Conservation (phyloP, 2,329 filamentous ascomycete genomes). For the Hypoxylon sp. region DNA sequence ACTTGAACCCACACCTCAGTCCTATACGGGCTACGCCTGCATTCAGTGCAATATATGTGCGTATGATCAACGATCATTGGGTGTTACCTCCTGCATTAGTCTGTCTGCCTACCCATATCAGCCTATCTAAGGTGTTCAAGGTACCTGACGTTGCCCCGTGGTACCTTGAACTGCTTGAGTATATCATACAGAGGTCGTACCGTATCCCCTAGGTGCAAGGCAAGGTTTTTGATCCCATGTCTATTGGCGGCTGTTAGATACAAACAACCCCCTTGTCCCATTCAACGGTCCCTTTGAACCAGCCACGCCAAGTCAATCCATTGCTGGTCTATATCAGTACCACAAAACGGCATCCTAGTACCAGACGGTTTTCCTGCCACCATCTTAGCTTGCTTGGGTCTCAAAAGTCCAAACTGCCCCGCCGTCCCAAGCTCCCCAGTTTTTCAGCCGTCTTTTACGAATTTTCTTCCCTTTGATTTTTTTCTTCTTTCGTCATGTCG, state of each 20-base stretch:
- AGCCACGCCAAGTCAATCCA: conserved; percentile 34
- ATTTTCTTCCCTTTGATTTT: conserved; percentile 26
- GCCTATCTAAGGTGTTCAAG: conserved; percentile 16
- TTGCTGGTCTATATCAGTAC: conserved; percentile 5
- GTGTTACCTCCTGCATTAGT: conserved; percentile 41
- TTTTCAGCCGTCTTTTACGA: conserved; percentile 13
- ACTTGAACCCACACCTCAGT: conserved; percentile 20
- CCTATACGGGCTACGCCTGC: conserved; percentile 12
- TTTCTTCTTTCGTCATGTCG: conserved; percentile 56
- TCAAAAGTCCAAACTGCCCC: conserved; percentile 36
- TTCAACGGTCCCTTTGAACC: conserved; percentile 24
- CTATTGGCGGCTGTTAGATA: conserved; percentile 30
- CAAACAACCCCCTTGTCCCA: conserved; percentile 22
- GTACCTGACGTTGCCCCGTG: not conserved
- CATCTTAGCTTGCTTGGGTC: conserved; percentile 21
- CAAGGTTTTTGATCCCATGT: conserved; percentile 1
- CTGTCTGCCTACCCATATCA: conserved; percentile 5
- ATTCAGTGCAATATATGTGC: conserved; percentile 5
- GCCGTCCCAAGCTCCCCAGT: conserved; percentile 35
- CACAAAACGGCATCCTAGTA: conserved; percentile 18
- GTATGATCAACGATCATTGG: conserved; percentile 34
- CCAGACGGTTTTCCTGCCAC: not conserved
- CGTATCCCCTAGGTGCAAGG: conserved; percentile 9
- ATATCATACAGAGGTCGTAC: not conserved
- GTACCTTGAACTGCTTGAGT: conserved; percentile 23